phyloP scores from a whole-genome alignment of 2,329 filamentous ascomycete genomes.

The Talaromyces sp. region DNA sequence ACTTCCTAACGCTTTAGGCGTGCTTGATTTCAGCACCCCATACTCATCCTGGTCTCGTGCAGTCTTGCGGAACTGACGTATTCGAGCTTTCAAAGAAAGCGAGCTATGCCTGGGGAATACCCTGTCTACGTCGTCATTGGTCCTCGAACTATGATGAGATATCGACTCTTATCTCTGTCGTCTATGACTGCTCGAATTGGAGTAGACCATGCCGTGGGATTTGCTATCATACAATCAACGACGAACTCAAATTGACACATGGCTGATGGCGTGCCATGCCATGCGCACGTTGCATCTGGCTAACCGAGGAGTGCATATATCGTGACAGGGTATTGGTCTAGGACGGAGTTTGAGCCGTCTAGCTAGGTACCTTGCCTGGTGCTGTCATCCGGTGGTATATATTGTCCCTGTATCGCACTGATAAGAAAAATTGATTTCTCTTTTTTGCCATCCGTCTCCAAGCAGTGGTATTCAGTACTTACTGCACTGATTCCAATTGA shows the following conservation, averaged over 20 bases:
- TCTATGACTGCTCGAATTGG: not conserved
- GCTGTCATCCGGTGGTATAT: not conserved
- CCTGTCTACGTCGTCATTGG: not conserved
- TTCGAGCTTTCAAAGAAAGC: not conserved
- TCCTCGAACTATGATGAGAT: too few relatives aligned
- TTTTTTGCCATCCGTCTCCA: not conserved
- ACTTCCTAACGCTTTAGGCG: not conserved
- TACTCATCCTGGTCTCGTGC: not conserved
- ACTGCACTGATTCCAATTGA: not conserved
- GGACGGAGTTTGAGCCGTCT: not conserved
- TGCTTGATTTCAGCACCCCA: not conserved
- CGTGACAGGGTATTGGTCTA: not conserved
- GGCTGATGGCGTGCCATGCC: slow-evolving; percentile 1
- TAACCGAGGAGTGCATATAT: not conserved
- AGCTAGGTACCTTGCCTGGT: not conserved
- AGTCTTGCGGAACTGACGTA: not conserved
- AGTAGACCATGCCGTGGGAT: not conserved
- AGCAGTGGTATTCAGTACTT: not conserved
- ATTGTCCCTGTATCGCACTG: not conserved
- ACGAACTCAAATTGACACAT: not conserved
- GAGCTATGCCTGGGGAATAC: not conserved
- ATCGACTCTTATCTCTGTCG: slow-evolving; percentile 1
- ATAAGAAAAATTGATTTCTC: not conserved
- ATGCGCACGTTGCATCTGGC: not conserved
- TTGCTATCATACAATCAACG: not conserved